phyloP scores from a whole-genome alignment of 164 flowering plant species.

The Echeveria elegans region DNA sequence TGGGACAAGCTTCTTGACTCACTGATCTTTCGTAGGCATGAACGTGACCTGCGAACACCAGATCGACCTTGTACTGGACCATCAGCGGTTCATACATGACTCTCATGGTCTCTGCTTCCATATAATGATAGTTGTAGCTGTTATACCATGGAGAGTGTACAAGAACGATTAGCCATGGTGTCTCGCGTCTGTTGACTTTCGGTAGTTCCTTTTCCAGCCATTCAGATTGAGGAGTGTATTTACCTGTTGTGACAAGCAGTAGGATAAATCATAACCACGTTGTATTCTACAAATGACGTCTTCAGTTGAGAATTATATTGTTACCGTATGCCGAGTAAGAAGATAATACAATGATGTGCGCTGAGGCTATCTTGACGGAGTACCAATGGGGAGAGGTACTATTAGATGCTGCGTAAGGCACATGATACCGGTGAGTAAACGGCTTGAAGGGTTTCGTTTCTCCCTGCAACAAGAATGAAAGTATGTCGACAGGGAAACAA shows the following conservation, averaged over 20 bases:
- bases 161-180: slow-evolving; percentile 48
- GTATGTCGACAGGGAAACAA: not conserved
- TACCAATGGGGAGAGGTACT: slow-evolving; percentile 46
- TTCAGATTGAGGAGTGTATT: slow-evolving; percentile 33
- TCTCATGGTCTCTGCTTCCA: slow-evolving; percentile 35
- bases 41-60: slow-evolving; percentile 2
- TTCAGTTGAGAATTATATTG: no score
- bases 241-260: slow-evolving; percentile 18
- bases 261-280: no score
- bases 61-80: slow-evolving; percentile 16
- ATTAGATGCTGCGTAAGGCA: slow-evolving; percentile 19
- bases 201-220: slow-evolving; percentile 30
- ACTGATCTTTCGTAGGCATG: slow-evolving; percentile 5
- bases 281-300: no score
- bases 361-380: slow-evolving; percentile 35
- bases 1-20: not conserved
- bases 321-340: slow-evolving; percentile 40
- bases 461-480: slow-evolving; percentile 17
- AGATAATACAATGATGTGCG: slow-evolving; percentile 35
- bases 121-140: slow-evolving; percentile 18
- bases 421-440: slow-evolving; percentile 23
- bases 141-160: slow-evolving; percentile 32
- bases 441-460: slow-evolving; percentile 27
- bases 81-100: slow-evolving; percentile 26
- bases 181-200: slow-evolving; percentile 31